Conservation (phyloP, 78 protist species). For the Dictyostelium capitatum region DNA sequence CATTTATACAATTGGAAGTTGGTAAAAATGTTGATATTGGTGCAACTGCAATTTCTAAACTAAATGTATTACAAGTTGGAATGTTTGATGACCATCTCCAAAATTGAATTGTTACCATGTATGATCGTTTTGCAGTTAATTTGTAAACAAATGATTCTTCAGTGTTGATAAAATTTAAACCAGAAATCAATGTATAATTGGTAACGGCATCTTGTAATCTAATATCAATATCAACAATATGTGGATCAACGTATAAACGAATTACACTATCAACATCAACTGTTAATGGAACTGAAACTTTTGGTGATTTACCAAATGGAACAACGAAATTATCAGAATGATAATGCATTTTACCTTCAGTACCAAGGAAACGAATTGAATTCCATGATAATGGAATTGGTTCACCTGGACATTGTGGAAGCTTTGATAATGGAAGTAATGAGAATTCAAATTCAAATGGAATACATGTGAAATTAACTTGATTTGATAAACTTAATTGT, state of each 20-base stretch:
- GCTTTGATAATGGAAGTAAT: background rate
- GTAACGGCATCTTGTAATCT: constrained; percentile 10
- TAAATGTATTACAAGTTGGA: constrained; percentile 29
- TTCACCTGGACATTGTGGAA: constrained; percentile 44
- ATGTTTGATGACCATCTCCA: too few relatives aligned
- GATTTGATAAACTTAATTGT: background rate
- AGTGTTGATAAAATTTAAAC: too few relatives aligned
- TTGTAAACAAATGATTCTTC: too few relatives aligned
- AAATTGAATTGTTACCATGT: too few relatives aligned
- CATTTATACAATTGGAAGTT: background rate
- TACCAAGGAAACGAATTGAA: constrained; percentile 54
- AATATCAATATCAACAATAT: constrained; percentile 38
- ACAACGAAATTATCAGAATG: constrained; percentile 11
- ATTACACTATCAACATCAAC: background rate
- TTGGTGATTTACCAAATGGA: background rate
- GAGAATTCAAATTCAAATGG: constrained; percentile 59
- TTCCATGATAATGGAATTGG: constrained; percentile 18
- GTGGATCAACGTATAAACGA: constrained; percentile 39
- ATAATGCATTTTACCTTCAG: constrained; percentile 53
- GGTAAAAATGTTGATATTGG: background rate
- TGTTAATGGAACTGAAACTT: constrained; percentile 8
- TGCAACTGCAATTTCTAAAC: constrained; percentile 45
- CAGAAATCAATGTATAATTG: constrained; percentile 15
- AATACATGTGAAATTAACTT: background rate
- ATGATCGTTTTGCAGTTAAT: too few relatives aligned